Base-by-base conservation (phyloP, 768 basidiomycete genomes). In the Brasilioporus rufonigricans region DNA sequence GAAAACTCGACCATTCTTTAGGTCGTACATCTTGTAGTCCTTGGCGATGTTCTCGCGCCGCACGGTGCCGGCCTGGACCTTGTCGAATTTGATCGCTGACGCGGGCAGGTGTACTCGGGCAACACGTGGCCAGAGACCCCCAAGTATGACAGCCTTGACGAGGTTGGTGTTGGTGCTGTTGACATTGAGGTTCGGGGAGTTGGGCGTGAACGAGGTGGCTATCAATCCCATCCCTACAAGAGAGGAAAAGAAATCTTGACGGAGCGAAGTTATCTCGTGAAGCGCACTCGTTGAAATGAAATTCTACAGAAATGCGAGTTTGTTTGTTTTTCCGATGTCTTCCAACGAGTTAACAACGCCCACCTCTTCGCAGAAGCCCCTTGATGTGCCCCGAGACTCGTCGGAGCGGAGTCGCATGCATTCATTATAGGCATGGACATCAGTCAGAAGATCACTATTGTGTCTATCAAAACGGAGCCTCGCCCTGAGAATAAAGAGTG, bases 381-480 rank as follows among this genome's bases (percentile, higher is more conserved):
- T 74, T 29, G 87, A 71, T 26, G 70, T 65, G 32, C 66, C 60
- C 0, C 76, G 75, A 2, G 81, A 72, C 48, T 81, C 79, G 7
- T 80, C 76, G 0, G 73, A 65, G 18, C 78, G 77, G 44, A 87
- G 68, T 50, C 76, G 70, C 50, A 76, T 61, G 56, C 81, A 87
- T 57, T 84, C 80, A 39, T 87, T 77, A 65, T 88, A 95, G 1
- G 91, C 93, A 43, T 81, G 77, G 16, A 84, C 76, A 57, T 93
- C 91, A 0, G 93, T 94, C 45, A 97, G 74, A 1, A 97, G 77
- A 65, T 98, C 95, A 57, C 92, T 94, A 50, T 86, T 84, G 32
- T 77, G 86, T 14, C 76, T 79, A 13, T 80, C 73, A 59, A 97
- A 96, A 19, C 77, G 79, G 46, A 76, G 76, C 53, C 87, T 81